Evolutionary conservation across 768 basidiomycete genomes (phyloP).

Genomic region (Pluteus cervinus): DNA sequence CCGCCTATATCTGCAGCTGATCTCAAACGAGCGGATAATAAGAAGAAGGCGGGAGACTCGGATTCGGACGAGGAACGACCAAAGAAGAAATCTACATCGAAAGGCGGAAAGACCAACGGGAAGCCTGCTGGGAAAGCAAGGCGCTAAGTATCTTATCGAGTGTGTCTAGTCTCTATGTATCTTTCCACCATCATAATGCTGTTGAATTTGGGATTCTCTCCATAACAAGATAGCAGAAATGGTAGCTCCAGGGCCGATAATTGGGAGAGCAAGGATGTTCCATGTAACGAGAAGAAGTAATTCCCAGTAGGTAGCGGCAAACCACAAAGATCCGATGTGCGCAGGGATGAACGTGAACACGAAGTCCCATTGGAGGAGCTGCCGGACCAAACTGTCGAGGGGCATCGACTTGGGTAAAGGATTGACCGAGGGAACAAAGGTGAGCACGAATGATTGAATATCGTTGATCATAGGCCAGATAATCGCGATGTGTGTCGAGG

Average conservation of each 20-base stretch:
- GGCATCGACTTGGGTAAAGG: slow-evolving; percentile 18
- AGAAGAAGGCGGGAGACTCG: slow-evolving; percentile 36
- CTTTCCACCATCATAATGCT: slow-evolving; percentile 1
- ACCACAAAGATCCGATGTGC: slow-evolving; percentile 45
- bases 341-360: slow-evolving; percentile 31
- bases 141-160: slow-evolving; percentile 12
- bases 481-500: slow-evolving; percentile 34
- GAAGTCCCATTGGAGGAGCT: slow-evolving; percentile 50
- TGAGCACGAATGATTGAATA: slow-evolving; percentile 19
- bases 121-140: slow-evolving; percentile 27
- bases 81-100: slow-evolving; percentile 41
- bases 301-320: slow-evolving; percentile 26
- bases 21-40: slow-evolving; percentile 38
- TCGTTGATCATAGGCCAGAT: slow-evolving; percentile 30
- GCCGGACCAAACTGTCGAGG: slow-evolving; percentile 22
- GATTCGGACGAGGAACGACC: slow-evolving; percentile 45
- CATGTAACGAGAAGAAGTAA: slow-evolving; percentile 31
- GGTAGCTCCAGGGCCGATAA: slow-evolving; percentile 48
- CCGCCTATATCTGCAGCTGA: no score
- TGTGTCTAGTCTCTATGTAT: neutral
- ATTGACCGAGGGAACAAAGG: slow-evolving; percentile 31
- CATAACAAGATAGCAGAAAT: slow-evolving; percentile 41
- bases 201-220: no score
- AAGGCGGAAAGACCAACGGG: slow-evolving; percentile 34
- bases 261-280: slow-evolving; percentile 33